These are phyloP conservation scores for Xylaria sp. DNA, from an alignment of 2,329 filamentous ascomycete genomes.

Conservation along the genomic window DNA sequence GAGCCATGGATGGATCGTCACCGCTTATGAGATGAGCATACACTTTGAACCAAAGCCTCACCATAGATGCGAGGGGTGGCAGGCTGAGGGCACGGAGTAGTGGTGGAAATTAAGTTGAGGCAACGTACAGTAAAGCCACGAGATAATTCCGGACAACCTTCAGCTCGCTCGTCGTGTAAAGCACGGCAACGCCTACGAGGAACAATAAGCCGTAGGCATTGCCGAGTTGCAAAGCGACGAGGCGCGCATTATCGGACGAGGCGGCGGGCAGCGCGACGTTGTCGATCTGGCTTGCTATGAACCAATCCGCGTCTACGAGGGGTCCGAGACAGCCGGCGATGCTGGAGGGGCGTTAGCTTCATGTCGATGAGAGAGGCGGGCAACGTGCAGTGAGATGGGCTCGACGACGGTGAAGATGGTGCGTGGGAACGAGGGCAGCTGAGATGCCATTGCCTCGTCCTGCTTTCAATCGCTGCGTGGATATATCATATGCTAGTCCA, in stretches of 20 bases:
- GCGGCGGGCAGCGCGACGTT: conserved; percentile 45
- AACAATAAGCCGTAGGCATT: conserved; percentile 72
- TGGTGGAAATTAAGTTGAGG: no score
- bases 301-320: conserved; percentile 63
- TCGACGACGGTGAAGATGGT: conserved; percentile 71
- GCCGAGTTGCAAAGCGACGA: conserved; percentile 71
- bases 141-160: conserved; percentile 72
- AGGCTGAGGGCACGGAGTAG: no score
- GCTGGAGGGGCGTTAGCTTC: conserved; percentile 46
- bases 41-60: no score
- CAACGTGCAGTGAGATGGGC: conserved; percentile 68
- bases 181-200: conserved; percentile 66
- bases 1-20: no score
- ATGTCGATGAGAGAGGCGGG: not conserved
- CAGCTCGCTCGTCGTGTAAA: conserved; percentile 68
- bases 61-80: no score
- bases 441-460: conserved; percentile 58
- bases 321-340: conserved; percentile 64
- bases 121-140: conserved; percentile 60
- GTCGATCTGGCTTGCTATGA: conserved; percentile 67
- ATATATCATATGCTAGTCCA: no score
- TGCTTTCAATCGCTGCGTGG: not conserved
- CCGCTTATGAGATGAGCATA: no score
- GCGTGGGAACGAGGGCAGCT: conserved; percentile 67
- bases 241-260: conserved; percentile 53